A percentile compares a stretch with the other conserved stretches of the same genome.
Conservation (phyloP, 257 asterid species). For the Salvia hispanica region DNA sequence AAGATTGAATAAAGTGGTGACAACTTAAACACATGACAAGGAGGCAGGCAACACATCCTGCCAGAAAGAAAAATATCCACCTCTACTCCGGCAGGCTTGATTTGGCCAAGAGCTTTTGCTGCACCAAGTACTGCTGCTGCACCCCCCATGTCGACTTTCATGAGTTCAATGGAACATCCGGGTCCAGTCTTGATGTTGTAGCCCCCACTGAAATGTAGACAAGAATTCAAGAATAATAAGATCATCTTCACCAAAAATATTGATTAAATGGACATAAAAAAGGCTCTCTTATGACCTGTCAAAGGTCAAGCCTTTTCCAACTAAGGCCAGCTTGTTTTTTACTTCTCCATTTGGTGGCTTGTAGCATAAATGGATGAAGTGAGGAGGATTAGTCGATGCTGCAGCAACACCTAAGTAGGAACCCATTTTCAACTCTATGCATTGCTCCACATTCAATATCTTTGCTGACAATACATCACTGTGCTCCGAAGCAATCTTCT, state of each 20-base stretch:
- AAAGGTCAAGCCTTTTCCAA: constrained; percentile 98
- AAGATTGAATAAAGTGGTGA: constrained; percentile 3
- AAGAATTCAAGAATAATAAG: constrained; percentile 12
- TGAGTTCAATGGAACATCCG: constrained; percentile 81
- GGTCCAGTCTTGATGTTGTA: constrained; percentile 98
- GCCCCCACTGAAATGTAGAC: constrained; percentile 72
- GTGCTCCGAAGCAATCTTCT: constrained; percentile 68
- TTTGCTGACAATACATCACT: constrained; percentile 86
- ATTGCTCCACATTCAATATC: constrained; percentile 85
- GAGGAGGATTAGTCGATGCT: constrained; percentile 90
- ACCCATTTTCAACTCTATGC: constrained; percentile 98
- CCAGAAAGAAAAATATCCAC: constrained; percentile 34
- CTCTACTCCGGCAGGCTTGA: constrained; percentile 96
- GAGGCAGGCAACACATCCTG: not conserved
- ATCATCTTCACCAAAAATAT: not conserved
- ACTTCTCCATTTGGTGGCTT: constrained; percentile 78
- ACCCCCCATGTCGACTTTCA: constrained; percentile 98
- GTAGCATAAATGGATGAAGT: constrained; percentile 91
- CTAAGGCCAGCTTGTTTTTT: constrained; percentile 83
- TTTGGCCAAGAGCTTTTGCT: constrained; percentile 94
- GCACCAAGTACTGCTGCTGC: constrained; percentile 98
- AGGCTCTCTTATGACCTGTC: constrained; percentile 63
- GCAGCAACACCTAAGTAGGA: constrained; percentile 95
- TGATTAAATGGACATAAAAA: not conserved
- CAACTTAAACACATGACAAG: not conserved